Percentiles rank a stretch among this genome's conserved stretches.
phyloP scores from a whole-genome alignment of 2,329 filamentous ascomycete species.

The Zarea fungicola region DNA sequence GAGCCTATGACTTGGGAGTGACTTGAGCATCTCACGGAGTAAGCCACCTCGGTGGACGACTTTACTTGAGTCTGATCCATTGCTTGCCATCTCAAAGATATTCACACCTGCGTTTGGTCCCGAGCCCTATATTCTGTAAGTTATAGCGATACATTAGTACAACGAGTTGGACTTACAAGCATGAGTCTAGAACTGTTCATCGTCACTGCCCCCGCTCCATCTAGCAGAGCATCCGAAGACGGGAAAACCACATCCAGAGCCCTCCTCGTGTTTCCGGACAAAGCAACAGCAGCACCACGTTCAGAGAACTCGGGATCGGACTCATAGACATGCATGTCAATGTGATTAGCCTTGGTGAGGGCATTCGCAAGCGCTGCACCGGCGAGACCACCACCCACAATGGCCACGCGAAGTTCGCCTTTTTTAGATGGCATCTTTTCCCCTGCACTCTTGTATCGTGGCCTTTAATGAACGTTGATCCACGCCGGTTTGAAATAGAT shows the following conservation, averaged over 20 bases:
- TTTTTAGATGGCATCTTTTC: no score
- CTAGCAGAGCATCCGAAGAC: slow-evolving; percentile 12
- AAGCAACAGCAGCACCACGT: slow-evolving; percentile 20
- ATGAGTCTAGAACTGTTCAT: slow-evolving; percentile 15
- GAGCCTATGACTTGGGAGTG: slow-evolving; percentile 14
- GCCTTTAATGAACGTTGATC: no score
- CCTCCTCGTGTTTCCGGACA: slow-evolving; percentile 13
- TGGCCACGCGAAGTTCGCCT: slow-evolving; percentile 17
- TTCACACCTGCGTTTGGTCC: background rate
- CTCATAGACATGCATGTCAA: slow-evolving; percentile 21
- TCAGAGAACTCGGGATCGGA: slow-evolving; percentile 20
- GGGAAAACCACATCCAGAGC: slow-evolving; percentile 16
- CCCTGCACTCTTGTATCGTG: no score
- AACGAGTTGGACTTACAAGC: background rate
- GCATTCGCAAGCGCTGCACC: slow-evolving; percentile 19
- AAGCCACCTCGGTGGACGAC: slow-evolving; percentile 20
- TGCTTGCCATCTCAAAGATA: background rate
- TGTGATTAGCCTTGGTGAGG: slow-evolving; percentile 13
- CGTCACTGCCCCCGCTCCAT: slow-evolving; percentile 16
- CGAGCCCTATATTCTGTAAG: background rate
- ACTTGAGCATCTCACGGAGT: slow-evolving; percentile 17
- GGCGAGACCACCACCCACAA: slow-evolving; percentile 20
- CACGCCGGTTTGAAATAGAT: no score
- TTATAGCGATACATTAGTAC: no score
- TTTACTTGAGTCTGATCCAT: slow-evolving; percentile 5